These are phyloP conservation scores for Nasturtium officinale DNA, from an alignment of 345 rosid species.

Conservation along the genomic window DNA sequence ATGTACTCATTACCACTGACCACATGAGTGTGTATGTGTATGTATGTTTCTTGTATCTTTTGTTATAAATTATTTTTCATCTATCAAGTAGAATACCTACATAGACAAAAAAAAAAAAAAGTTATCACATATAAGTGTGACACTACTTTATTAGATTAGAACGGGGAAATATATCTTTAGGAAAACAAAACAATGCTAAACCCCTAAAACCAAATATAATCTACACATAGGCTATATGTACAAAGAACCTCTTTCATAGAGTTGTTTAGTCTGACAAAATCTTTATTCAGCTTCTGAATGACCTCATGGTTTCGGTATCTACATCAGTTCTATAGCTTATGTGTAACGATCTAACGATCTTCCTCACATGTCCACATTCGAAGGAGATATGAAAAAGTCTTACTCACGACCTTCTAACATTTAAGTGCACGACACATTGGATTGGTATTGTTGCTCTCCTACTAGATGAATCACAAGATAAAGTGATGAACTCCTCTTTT, in stretches of 20 bases:
- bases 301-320: too few relatives aligned
- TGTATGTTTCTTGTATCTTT: neutral
- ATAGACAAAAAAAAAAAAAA: neutral
- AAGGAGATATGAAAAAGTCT: too few relatives aligned
- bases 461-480: too few relatives aligned
- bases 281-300: too few relatives aligned
- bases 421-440: too few relatives aligned
- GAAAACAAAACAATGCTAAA: neutral
- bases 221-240: neutral
- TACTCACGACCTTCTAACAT: too few relatives aligned
- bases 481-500: too few relatives aligned
- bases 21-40: neutral
- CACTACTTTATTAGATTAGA: neutral
- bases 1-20: constrained; percentile 27
- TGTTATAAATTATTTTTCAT: constrained; percentile 7
- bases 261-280: too few relatives aligned
- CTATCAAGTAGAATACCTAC: neutral
- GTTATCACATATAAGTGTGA: neutral
- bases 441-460: too few relatives aligned
- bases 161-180: neutral
- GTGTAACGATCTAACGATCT: too few relatives aligned
- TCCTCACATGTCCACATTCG: too few relatives aligned
- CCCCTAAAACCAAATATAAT: neutral
- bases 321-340: too few relatives aligned
- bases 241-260: neutral